Base-by-base conservation (phyloP, 139 green algal species). In the Monoraphidium neglectum region DNA sequence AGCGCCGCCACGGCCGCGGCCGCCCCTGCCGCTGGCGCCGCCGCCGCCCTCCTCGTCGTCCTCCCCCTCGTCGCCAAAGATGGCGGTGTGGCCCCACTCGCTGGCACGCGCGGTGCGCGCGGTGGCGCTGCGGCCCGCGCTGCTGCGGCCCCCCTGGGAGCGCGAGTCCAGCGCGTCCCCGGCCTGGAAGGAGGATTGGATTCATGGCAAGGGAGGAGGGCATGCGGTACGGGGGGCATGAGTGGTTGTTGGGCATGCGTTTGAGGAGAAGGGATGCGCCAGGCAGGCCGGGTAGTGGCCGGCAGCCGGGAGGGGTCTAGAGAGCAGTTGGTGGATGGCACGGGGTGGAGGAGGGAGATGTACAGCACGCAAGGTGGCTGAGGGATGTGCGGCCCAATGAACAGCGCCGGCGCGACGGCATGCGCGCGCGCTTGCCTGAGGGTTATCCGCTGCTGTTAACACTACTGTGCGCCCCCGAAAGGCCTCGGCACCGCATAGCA, bases 41-140 rank as follows among this genome's bases (percentile, higher is more conserved):
- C 33, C 15, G 24, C 16, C 36, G 30, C 56, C 69, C 15, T 23
- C 74, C 30, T 69, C 69, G n/a, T 84, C 91, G 47, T 90, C 87
- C 40, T 85, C 83, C 23, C 76, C 81, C 6, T 90, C 87, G 63
- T 93, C 87, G 23, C 87, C 93, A 82, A 98, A 98, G 23, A 98
- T 84, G 40, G 87, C 83, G 26, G 79, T 91, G 61, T 92, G 83
- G 30, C 86, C 81, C 94, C 94, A 98, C 54, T 89, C 83, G 53
- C 76, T 88, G 46, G 76, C 79, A 16, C 85, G 86, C 1, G 87
- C 90, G 3, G 89, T 94, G 62, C 87, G 81, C 0, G 78, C 90
- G 8, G 69, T 61, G 24, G 40, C 57, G 60, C 56, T 74, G 62
- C 69, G 70, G 38, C 33, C 35, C 24, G 63, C 47, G 46, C 49